A percentile compares a stretch with the other conserved stretches of the same genome.
Conservation (phyloP, 2,329 filamentous ascomycete species). For the Ophiosphaerella herpotricha region DNA sequence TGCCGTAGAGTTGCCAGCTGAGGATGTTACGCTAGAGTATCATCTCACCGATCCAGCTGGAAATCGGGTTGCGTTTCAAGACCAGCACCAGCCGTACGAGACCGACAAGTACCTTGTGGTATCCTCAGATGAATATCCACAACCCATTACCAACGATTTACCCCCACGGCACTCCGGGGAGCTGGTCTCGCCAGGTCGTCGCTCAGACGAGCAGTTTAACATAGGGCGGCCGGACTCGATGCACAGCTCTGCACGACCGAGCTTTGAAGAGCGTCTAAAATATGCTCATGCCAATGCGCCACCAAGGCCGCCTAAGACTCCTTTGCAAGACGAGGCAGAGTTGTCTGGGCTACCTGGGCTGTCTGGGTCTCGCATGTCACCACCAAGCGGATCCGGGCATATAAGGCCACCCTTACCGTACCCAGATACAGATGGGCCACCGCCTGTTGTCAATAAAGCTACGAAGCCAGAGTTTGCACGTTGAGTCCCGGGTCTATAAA, state of each 20-base stretch:
- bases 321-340: slow-evolving; percentile 33
- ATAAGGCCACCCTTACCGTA: slow-evolving; percentile 67
- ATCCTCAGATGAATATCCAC: slow-evolving; percentile 62
- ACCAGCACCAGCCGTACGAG: slow-evolving; percentile 25
- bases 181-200: slow-evolving; percentile 61
- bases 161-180: slow-evolving; percentile 59
- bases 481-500: slow-evolving; percentile 5
- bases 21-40: slow-evolving; percentile 51
- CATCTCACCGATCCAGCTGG: slow-evolving; percentile 15
- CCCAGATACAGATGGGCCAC: slow-evolving; percentile 77
- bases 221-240: slow-evolving; percentile 24
- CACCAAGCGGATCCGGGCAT: slow-evolving; percentile 29
- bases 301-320: slow-evolving; percentile 49
- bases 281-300: slow-evolving; percentile 29
- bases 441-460: slow-evolving; percentile 82
- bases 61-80: slow-evolving; percentile 44
- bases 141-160: slow-evolving; percentile 49
- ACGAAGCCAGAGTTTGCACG: slow-evolving; percentile 72
- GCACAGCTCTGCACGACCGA: slow-evolving; percentile 32
- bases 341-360: slow-evolving; percentile 22
- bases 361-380: slow-evolving; percentile 27
- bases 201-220: slow-evolving; percentile 38
- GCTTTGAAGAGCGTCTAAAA: slow-evolving; percentile 28
- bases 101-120: slow-evolving; percentile 61
- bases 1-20: slow-evolving; percentile 65